Evolutionary conservation across 1,139 yeast species (phyloP).

Genomic region (Yamadazyma trypodendri): DNA sequence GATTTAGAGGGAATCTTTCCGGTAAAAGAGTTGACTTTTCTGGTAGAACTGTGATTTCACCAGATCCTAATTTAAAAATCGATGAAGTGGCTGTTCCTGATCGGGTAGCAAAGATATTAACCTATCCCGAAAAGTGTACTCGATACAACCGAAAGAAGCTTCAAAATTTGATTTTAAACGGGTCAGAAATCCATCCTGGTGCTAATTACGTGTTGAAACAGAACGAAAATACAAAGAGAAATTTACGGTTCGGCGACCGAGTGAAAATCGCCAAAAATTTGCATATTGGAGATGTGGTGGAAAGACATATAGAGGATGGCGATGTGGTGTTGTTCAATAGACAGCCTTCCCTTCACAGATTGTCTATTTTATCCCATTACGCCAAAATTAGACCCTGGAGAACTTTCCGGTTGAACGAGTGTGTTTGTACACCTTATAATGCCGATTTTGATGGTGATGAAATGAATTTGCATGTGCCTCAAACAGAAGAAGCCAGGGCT

Average conservation of each 20-base stretch:
- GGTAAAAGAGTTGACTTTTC: conserved; percentile 99
- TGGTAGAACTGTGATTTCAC: conserved; percentile 97
- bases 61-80: conserved; percentile 92
- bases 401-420: conserved; percentile 93
- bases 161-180: conserved; percentile 71
- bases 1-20: conserved; percentile 95
- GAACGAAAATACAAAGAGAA: conserved; percentile 83
- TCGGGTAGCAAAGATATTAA: conserved; percentile 89
- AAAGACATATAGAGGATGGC: conserved; percentile 95
- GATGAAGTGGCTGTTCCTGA: conserved; percentile 99
- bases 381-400: conserved; percentile 98
- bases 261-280: conserved; percentile 72
- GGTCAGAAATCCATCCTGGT: conserved; percentile 92
- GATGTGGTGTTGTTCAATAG: conserved; percentile 94
- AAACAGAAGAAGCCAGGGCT: conserved; percentile 97
- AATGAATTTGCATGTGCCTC: conserved; percentile 98
- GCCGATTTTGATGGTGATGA: conserved; percentile 99
- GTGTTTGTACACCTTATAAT: conserved; percentile 99
- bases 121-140: conserved; percentile 94
- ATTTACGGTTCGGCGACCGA: conserved; percentile 85
- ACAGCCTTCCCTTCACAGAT: conserved; percentile 95
- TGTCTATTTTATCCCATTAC: conserved; percentile 91
- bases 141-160: conserved; percentile 80
- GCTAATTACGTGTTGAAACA: conserved; percentile 88
- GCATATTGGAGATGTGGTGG: conserved; percentile 91